Conservation (phyloP, 2,329 filamentous ascomycete species). For the Neopestalotiopsis sp. region DNA sequence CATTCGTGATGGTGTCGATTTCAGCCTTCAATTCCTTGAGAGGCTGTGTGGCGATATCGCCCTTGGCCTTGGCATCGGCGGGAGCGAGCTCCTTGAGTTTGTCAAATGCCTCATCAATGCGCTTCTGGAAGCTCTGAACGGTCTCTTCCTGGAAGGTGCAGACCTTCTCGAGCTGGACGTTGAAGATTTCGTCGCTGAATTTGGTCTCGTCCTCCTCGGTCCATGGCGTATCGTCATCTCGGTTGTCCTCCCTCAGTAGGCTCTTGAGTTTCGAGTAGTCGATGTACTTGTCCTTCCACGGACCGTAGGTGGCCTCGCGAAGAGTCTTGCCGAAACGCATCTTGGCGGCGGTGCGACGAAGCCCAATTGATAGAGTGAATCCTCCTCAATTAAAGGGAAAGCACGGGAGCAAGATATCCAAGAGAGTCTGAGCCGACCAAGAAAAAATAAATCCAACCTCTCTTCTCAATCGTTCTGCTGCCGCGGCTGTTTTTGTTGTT, state of each 20-base stretch:
- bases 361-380: neutral
- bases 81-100: conserved; percentile 83
- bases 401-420: neutral
- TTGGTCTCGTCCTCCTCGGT: conserved; percentile 91
- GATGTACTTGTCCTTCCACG: conserved; percentile 94
- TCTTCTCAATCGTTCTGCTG: neutral
- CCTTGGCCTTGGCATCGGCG: conserved; percentile 63
- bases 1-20: conserved; percentile 85
- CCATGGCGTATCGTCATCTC: conserved; percentile 73
- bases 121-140: conserved; percentile 62
- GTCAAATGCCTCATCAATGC: conserved; percentile 63
- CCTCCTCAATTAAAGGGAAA: neutral
- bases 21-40: conserved; percentile 78
- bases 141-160: conserved; percentile 85
- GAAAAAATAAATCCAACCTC: neutral
- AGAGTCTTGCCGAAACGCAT: conserved; percentile 97
- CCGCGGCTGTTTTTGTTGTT: neutral
- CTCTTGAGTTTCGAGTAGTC: conserved; percentile 94
- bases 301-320: conserved; percentile 76
- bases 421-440: neutral
- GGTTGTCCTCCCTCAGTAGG: conserved; percentile 79
- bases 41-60: conserved; percentile 53
- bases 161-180: conserved; percentile 94
- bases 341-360: neutral
- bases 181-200: conserved; percentile 95